Evolutionary conservation across 805 yeast genomes (phyloP), one percentile per base, ranked within the genome.

Genomic region (Yamadazyma sp.): DNA sequence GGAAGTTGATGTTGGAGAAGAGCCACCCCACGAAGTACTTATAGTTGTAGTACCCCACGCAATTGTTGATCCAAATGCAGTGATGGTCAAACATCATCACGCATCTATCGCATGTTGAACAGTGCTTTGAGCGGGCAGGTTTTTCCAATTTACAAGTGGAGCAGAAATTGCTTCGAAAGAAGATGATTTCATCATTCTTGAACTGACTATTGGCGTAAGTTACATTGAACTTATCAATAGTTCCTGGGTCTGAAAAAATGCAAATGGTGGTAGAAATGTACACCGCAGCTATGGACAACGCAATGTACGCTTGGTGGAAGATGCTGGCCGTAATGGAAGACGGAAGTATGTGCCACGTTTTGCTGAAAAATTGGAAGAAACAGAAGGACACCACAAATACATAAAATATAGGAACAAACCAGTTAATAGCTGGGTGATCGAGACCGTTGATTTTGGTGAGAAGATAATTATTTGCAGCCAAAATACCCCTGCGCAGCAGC

Each of bases 21-120:
- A 86, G 54, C 46, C 80, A 85, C 3, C 60, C 46, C 37, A 80
- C 47, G 51, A 86, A 86, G 70, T 75, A 82, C 26, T 69, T 56
- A 55, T 73, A 79, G 53, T 86, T 86, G 31, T 73, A 68, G 45
- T 67, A 64, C 1, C 95, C 95, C 28, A 86, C 72, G 54, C 95
- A 86, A 48, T 80, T 84, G 50, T 83, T 81, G 28, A 79, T 70
- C 81, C 82, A 79, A 11, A 78, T 52, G 50, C 84, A 79, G 55
- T 79, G 84, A 50, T 79, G 84, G 55, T 79, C 84, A 45, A 59
- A 66, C 44, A 71, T 47, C 26, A 68, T 60, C 2, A 73, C 57
- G 49, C 84, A 79, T 15, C 52, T 38, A 20, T 74, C 61, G 52
- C 95, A 86, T 0, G 82, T 70, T 1, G 73, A 59, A 53, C 84